Conservation (phyloP, 306 rosid genomes). For the Pterocarpus santalinus region DNA sequence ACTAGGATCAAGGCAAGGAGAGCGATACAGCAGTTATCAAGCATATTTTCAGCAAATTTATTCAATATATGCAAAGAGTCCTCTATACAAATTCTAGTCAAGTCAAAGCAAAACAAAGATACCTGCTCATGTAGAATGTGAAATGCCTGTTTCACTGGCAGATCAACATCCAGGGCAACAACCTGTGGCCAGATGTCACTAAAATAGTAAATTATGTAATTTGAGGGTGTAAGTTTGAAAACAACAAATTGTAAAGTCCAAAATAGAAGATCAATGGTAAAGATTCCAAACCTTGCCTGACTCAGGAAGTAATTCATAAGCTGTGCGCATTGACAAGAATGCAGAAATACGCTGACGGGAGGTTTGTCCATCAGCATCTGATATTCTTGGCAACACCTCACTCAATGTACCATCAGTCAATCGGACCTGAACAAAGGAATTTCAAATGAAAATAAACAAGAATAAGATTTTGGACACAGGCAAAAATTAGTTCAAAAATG, state of each 20-base stretch:
- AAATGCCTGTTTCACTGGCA: slow-evolving; percentile 98
- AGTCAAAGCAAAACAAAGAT: slow-evolving; percentile 39
- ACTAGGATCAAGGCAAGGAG: slow-evolving; percentile 35
- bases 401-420: slow-evolving; percentile 69
- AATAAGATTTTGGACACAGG: slow-evolving; percentile 6
- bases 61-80: slow-evolving; percentile 14
- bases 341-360: slow-evolving; percentile 82
- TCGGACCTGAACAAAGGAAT: slow-evolving; percentile 65
- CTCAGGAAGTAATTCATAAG: slow-evolving; percentile 96
- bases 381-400: slow-evolving; percentile 71
- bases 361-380: slow-evolving; percentile 84
- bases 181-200: slow-evolving; percentile 66
- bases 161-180: slow-evolving; percentile 84
- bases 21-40: slow-evolving; percentile 34
- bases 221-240: slow-evolving; percentile 24
- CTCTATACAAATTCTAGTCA: slow-evolving; percentile 29
- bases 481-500: slow-evolving; percentile 25
- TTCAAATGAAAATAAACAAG: slow-evolving; percentile 41
- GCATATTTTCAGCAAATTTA: slow-evolving; percentile 14
- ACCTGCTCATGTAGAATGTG: slow-evolving; percentile 97
- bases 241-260: slow-evolving; percentile 21
- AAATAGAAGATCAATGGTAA: slow-evolving; percentile 43
- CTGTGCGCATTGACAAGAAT: slow-evolving; percentile 78
- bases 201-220: slow-evolving; percentile 34
- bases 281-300: slow-evolving; percentile 98